Percentiles rank a stretch among this genome's conserved stretches.
Evolutionary conservation across 176 grass and related monocot genomes (phyloP).

Genomic region (Urochloa ruziziensis): DNA sequence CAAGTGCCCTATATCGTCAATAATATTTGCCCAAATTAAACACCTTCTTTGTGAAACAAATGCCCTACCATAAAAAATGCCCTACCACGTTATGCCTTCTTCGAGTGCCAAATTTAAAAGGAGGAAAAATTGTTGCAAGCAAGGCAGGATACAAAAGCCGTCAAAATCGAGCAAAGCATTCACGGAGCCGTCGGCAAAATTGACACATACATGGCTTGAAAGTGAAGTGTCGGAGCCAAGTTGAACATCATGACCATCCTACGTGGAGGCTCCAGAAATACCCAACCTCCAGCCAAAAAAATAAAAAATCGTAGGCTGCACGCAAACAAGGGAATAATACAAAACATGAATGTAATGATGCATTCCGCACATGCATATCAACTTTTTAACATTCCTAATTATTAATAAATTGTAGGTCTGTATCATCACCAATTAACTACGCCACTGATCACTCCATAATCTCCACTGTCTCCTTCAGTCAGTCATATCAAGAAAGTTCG

Average conservation of each 20-base stretch:
- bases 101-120: neutral
- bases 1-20: no score
- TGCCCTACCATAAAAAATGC: neutral
- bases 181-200: slow-evolving; percentile 10
- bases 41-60: neutral
- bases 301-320: slow-evolving; percentile 24
- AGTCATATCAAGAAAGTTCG: slow-evolving; percentile 25
- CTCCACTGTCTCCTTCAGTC: slow-evolving; percentile 29
- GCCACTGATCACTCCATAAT: slow-evolving; percentile 32
- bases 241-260: slow-evolving; percentile 29
- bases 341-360: slow-evolving; percentile 25
- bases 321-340: slow-evolving; percentile 32
- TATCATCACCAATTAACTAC: neutral
- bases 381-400: slow-evolving; percentile 20
- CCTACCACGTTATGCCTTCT: neutral
- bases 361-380: slow-evolving; percentile 4
- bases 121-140: neutral
- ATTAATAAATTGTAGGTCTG: neutral
- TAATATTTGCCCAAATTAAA: no score
- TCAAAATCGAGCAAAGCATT: neutral
- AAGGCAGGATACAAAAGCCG: neutral
- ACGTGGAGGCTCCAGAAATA: slow-evolving; percentile 18
- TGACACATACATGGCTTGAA: slow-evolving; percentile 25
- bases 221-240: slow-evolving; percentile 19
- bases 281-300: neutral